Evolutionary conservation across 495 filamentous ascomycete species (phyloP), one percentile per base, ranked within the genome.

Genomic region (Usnea hakonensis): DNA sequence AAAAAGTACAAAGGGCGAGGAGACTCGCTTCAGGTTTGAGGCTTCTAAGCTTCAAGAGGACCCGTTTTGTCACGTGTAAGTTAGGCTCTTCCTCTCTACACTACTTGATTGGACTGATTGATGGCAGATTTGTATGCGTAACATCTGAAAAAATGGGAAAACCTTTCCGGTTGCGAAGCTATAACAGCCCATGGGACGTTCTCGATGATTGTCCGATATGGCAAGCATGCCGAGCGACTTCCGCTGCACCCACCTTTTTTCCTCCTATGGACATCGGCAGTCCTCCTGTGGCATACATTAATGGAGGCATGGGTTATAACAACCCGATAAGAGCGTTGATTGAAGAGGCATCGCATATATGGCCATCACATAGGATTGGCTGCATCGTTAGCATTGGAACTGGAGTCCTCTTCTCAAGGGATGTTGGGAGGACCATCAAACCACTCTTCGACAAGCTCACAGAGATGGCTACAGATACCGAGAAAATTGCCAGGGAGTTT

Each of bases 211-310:
- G n/a, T 64, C 23, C 63, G 17, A 63, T 71, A n/a, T 81, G 75
- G 76, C 60, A 78, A 65, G 75, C 76, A 7, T 77, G 73, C 3
- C 71, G 78, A 23, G 78, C 78, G 2, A 79, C 78, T 6, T 76
- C 71, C 9, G 78, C 77, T 2, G 76, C 78, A 3, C 74, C 75
- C 8, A 75, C 76, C 43, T 79, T 73, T 62, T 81, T 81, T 64
- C 67, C 75, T 41, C 60, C 67, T 0, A 53, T 70, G 2, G 32
- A 61, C 33, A 44, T 70, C 38, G 54, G 38, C 9, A 61, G 41
- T 35, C 58, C 60, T 38, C 36, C 23, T 2, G 17, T 58, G 2
- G 33, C 36, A 32, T 50, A 65, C 16, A 19, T 56, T 9, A 17
- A 57, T 30, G 58, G 28, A 11, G 58, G 36, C 5, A 10, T 57